Conservation (phyloP, 768 basidiomycete species). For the Tricholoma flavovirens region DNA sequence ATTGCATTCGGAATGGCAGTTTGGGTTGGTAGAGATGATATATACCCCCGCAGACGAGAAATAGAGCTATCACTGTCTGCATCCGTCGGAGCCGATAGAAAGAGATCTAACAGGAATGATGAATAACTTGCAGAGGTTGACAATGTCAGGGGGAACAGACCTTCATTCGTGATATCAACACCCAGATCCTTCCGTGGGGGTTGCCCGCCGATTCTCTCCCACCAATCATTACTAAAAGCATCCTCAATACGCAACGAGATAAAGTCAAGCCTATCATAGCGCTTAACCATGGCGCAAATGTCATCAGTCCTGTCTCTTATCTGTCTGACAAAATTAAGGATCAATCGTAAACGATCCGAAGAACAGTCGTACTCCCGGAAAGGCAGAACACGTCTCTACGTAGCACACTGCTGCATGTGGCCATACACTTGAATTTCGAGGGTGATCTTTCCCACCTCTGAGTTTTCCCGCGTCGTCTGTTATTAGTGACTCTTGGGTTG, state of each 20-base stretch:
- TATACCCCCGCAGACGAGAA: conserved; percentile 40
- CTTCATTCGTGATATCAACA: conserved; percentile 50
- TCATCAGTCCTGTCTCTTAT: conserved; percentile 50
- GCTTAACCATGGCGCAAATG: conserved; percentile 37
- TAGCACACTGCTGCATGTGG: conserved; percentile 57
- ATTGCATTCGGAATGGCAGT: conserved; percentile 61
- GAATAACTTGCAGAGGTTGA: neutral
- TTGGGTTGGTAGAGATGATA: conserved; percentile 66
- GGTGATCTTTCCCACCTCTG: conserved; percentile 61
- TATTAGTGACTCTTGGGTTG: conserved; percentile 17
- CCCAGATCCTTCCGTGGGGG: conserved; percentile 24
- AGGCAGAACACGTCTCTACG: conserved; percentile 60
- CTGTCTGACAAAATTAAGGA: conserved; percentile 28
- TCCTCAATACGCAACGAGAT: conserved; percentile 64
- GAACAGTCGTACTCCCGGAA: conserved; percentile 47
- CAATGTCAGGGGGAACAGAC: conserved; percentile 21
- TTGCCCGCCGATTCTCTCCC: conserved; percentile 41
- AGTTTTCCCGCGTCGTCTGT: conserved; percentile 23
- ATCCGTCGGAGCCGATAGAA: conserved; percentile 20
- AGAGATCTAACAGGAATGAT: conserved; percentile 22
- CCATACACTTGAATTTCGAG: conserved; percentile 59
- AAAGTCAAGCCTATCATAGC: conserved; percentile 51
- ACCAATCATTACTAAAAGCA: conserved; percentile 69
- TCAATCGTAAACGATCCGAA: neutral
- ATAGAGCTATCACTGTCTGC: conserved; percentile 12